Evolutionary conservation across 2,329 filamentous ascomycete genomes (phyloP).

Genomic region (Fusarium gaditjirri): DNA sequence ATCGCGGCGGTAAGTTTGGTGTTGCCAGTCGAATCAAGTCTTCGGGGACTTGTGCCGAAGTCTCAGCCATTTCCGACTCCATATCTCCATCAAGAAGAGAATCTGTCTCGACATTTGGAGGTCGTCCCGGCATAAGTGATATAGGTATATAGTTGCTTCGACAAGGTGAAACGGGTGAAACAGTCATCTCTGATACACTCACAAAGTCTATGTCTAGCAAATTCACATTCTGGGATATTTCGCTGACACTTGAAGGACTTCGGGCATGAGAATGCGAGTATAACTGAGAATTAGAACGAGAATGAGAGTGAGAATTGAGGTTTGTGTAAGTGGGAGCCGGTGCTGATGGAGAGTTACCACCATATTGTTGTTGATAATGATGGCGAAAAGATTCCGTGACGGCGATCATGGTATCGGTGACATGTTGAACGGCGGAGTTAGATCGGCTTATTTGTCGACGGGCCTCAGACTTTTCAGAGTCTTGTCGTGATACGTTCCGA

Average conservation of each 20-base stretch:
- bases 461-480: conserved; percentile 40
- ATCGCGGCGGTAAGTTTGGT: conserved; percentile 39
- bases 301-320: background rate
- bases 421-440: conserved; percentile 35
- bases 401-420: conserved; percentile 41
- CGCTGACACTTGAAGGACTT: conserved; percentile 37
- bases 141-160: conserved; percentile 13
- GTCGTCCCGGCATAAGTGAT: conserved; percentile 10
- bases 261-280: conserved; percentile 22
- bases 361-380: conserved; percentile 35
- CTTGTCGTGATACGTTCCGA: conserved; percentile 24
- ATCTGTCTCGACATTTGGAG: conserved; percentile 24
- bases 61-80: conserved; percentile 25
- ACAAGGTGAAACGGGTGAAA: conserved; percentile 30
- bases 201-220: conserved; percentile 30
- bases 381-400: conserved; percentile 43
- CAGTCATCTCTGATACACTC: conserved; percentile 34
- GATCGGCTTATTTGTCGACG: conserved; percentile 26
- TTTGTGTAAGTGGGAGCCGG: conserved; percentile 39
- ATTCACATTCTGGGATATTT: conserved; percentile 31
- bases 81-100: conserved; percentile 31
- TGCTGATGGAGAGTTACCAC: conserved; percentile 25
- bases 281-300: background rate
- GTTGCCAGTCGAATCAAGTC: conserved; percentile 43
- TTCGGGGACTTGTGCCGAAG: conserved; percentile 11